A percentile compares a stretch with the other conserved stretches of the same genome.
Conservation (phyloP, 2,329 filamentous ascomycete genomes). For the Colletotrichum phormii region DNA sequence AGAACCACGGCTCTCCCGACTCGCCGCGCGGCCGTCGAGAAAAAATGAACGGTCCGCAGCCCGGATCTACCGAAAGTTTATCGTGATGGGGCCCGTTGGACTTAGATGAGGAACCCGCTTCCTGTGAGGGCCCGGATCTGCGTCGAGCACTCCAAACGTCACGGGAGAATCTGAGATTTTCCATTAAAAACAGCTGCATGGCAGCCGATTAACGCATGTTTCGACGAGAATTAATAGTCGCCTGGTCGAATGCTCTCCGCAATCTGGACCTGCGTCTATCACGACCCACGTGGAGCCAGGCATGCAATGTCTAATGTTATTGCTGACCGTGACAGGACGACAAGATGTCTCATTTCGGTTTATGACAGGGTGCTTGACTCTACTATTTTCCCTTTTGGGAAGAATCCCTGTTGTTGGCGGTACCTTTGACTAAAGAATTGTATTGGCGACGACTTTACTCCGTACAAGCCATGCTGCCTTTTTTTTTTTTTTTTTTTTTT, state of each 20-base stretch:
- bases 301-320: background rate
- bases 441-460: rapidly evolving
- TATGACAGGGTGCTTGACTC: background rate
- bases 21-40: background rate
- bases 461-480: background rate
- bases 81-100: conserved; percentile 3
- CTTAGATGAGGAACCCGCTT: background rate
- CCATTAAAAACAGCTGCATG: background rate
- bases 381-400: background rate
- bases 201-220: background rate
- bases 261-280: background rate
- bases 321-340: background rate
- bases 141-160: background rate
- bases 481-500: no score
- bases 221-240: background rate
- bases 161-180: background rate
- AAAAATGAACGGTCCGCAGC: background rate
- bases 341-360: background rate
- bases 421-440: background rate
- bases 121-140: background rate
- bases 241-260: background rate
- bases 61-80: conserved; percentile 6
- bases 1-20: background rate
- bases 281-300: background rate
- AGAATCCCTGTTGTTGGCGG: background rate